These are phyloP conservation scores for Hymenoscyphus scutula DNA, from an alignment of 2,329 filamentous ascomycete species.

Conservation along the genomic window DNA sequence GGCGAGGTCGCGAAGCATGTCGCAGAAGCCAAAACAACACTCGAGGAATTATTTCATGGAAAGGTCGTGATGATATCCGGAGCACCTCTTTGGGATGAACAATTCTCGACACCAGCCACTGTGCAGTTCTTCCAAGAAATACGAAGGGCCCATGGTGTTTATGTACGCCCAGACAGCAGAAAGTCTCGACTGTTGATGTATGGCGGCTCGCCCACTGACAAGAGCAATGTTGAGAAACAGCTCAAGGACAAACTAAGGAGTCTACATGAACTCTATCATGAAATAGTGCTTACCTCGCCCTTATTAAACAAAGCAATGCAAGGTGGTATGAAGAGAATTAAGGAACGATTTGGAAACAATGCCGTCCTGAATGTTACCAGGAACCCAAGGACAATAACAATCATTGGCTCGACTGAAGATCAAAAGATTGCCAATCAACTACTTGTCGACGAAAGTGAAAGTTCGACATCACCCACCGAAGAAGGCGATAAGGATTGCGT, in stretches of 20 bases:
- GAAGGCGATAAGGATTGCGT: conserved; percentile 29
- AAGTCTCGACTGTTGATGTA: conserved; percentile 35
- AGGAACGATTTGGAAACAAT: conserved; percentile 36
- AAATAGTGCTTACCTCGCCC: conserved; percentile 4
- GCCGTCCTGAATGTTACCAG: conserved; percentile 37
- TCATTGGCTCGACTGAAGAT: conserved; percentile 12
- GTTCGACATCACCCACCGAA: background rate
- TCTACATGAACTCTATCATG: conserved; percentile 2
- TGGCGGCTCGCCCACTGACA: background rate
- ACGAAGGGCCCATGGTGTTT: conserved; percentile 18
- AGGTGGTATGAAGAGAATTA: conserved; percentile 33
- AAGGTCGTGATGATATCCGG: conserved; percentile 25
- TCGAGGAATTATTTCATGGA: conserved; percentile 39
- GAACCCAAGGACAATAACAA: conserved; percentile 36
- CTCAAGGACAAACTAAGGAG: conserved; percentile 1
- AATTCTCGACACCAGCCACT: conserved; percentile 14
- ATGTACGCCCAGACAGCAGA: conserved; percentile 34
- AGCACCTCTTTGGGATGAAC: conserved; percentile 35
- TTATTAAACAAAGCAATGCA: conserved; percentile 14
- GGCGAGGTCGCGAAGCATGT: conserved; percentile 36
- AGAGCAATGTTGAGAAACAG: background rate
- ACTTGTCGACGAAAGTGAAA: conserved; percentile 2
- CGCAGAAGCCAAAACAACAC: conserved; percentile 34
- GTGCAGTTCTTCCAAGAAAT: conserved; percentile 16
- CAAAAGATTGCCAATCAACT: conserved; percentile 8